Evolutionary conservation across 1,284 basidiomycete genomes (phyloP).

Genomic region (Apiotrichum siamense): DNA sequence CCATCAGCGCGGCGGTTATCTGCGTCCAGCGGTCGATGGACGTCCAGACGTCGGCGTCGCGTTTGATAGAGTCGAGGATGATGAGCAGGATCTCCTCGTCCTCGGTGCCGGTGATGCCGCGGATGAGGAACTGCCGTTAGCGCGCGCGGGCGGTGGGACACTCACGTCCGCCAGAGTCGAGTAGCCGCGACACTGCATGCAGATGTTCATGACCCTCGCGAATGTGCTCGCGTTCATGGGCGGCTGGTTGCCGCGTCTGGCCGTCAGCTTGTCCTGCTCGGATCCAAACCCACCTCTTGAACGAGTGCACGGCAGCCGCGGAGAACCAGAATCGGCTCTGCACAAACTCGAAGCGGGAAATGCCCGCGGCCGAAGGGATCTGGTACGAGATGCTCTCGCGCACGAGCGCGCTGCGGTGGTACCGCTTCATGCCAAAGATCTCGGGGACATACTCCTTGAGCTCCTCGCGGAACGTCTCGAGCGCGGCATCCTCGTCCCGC

Average conservation of each 20-base stretch:
- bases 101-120: constrained; percentile 29
- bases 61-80: constrained; percentile 33
- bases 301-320: constrained; percentile 23
- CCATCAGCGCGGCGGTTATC: constrained; percentile 34
- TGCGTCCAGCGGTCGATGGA: constrained; percentile 40
- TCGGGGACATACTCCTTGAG: constrained; percentile 42
- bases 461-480: constrained; percentile 33
- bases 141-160: neutral
- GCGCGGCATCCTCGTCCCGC: constrained; percentile 25
- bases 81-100: constrained; percentile 37
- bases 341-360: constrained; percentile 37
- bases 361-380: constrained; percentile 21
- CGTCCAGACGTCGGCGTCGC: constrained; percentile 43
- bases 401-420: constrained; percentile 24
- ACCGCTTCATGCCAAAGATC: constrained; percentile 31
- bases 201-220: constrained; percentile 35
- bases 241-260: constrained; percentile 21
- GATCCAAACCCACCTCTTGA: constrained; percentile 21
- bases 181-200: constrained; percentile 30
- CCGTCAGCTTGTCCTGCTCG: neutral
- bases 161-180: constrained; percentile 39
- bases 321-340: constrained; percentile 37
- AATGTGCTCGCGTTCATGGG: constrained; percentile 39
- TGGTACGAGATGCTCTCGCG: constrained; percentile 30
- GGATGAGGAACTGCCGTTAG: constrained; percentile 31